Conservation (phyloP, 805 yeast species). For the Myxozyma melibiosi region DNA sequence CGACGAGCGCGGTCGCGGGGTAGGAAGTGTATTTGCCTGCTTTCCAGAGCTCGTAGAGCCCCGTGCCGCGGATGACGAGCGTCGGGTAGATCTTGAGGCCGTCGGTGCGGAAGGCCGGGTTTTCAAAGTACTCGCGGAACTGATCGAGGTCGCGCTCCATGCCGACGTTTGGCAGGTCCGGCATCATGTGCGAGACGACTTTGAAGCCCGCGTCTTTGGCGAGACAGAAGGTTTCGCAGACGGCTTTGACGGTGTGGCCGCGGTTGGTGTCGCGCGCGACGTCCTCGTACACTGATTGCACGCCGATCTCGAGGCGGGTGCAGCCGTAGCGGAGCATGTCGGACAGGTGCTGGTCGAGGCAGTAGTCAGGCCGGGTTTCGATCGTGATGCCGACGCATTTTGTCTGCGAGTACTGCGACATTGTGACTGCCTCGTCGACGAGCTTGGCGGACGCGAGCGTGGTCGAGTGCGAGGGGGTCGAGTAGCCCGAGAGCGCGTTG, state of each 20-base stretch:
- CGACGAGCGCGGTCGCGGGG: slow-evolving; percentile 91
- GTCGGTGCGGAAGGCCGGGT: slow-evolving; percentile 95
- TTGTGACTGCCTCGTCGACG: slow-evolving; percentile 87
- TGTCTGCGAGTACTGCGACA: slow-evolving; percentile 91
- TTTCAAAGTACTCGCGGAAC: slow-evolving; percentile 93
- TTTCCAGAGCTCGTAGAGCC: slow-evolving; percentile 95
- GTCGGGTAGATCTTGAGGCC: slow-evolving; percentile 96
- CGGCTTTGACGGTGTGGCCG: slow-evolving; percentile 96
- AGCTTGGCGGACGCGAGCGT: slow-evolving; percentile 4
- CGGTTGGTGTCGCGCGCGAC: slow-evolving; percentile 98
- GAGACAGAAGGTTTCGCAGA: slow-evolving; percentile 89
- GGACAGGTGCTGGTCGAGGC: slow-evolving; percentile 91
- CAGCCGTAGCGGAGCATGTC: slow-evolving; percentile 97
- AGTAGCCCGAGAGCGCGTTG: slow-evolving; percentile 91
- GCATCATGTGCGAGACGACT: slow-evolving; percentile 99
- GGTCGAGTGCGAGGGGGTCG: slow-evolving; percentile 50
- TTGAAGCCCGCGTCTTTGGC: slow-evolving; percentile 99
- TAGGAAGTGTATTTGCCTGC: slow-evolving; percentile 92
- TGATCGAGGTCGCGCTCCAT: slow-evolving; percentile 98
- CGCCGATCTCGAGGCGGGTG: slow-evolving; percentile 95
- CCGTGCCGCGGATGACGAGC: slow-evolving; percentile 94
- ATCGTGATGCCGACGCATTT: slow-evolving; percentile 98
- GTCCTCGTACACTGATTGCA: slow-evolving; percentile 95
- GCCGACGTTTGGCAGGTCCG: slow-evolving; percentile 97
- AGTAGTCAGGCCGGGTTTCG: slow-evolving; percentile 97